Evolutionary conservation across 345 rosid species (phyloP).

Genomic region (Salix udensis): DNA sequence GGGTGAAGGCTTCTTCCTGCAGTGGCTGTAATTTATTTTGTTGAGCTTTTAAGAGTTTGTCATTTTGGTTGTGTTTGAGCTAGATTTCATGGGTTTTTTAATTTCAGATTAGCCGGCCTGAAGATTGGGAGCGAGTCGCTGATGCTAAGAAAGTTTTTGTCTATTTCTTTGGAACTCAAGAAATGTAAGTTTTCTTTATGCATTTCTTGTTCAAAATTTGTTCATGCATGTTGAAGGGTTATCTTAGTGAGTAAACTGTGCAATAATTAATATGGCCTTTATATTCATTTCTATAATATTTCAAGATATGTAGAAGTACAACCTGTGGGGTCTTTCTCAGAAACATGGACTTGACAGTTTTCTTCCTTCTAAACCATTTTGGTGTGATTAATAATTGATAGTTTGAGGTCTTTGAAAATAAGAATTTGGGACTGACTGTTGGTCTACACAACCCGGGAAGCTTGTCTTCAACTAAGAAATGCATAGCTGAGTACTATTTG

Average conservation of each 20-base stretch:
- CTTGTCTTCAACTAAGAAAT: neutral
- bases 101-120: slow-evolving; percentile 78
- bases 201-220: neutral
- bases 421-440: neutral
- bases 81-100: slow-evolving; percentile 24
- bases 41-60: slow-evolving; percentile 1
- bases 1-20: neutral
- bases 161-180: slow-evolving; percentile 78
- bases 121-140: slow-evolving; percentile 65
- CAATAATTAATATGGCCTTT: neutral
- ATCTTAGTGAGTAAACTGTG: neutral
- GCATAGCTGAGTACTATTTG: neutral
- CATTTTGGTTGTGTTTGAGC: slow-evolving; percentile 8
- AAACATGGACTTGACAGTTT: neutral
- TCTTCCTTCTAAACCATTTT: neutral
- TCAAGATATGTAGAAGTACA: neutral
- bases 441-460: neutral
- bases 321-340: neutral
- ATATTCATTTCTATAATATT: neutral
- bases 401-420: neutral
- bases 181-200: slow-evolving; percentile 60
- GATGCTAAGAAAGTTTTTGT: slow-evolving; percentile 87
- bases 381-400: neutral
- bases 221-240: neutral
- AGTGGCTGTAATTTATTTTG: neutral